These are phyloP conservation scores for Dendrothele bispora DNA, from an alignment of 768 basidiomycete genomes.

Conservation along the genomic window DNA sequence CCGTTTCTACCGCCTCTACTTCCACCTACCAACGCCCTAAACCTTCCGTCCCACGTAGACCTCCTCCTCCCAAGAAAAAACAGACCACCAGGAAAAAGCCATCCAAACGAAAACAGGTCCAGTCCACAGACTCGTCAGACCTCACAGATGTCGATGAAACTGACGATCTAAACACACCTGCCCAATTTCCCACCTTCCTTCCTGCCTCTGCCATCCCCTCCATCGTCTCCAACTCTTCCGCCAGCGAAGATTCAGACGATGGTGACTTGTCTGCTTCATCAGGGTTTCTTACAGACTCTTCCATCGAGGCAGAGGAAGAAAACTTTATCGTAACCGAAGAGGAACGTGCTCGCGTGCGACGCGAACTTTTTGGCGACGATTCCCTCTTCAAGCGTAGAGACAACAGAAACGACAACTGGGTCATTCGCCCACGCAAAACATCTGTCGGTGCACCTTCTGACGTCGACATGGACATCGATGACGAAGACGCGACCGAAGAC, in stretches of 20 bases:
- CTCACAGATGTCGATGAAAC: conserved; percentile 37
- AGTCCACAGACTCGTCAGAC: conserved; percentile 32
- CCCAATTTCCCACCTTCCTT: conserved; percentile 65
- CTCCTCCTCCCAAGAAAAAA: conserved; percentile 13
- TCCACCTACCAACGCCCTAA: conserved; percentile 16
- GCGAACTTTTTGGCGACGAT: conserved; percentile 52
- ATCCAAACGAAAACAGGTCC: conserved; percentile 29
- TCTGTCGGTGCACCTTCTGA: conserved; percentile 64
- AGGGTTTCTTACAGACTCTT: conserved; percentile 55
- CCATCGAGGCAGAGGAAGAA: conserved; percentile 63
- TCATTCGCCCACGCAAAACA: conserved; percentile 66
- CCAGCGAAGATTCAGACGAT: conserved; percentile 44
- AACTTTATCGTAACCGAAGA: conserved; percentile 53
- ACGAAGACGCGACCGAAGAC: conserved; percentile 55
- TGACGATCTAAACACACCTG: no score
- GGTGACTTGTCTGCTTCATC: conserved; percentile 31
- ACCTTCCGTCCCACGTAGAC: conserved; percentile 20
- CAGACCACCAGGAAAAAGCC: conserved; percentile 5
- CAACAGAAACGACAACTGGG: conserved; percentile 50
- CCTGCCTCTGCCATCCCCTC: conserved; percentile 58
- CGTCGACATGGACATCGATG: conserved; percentile 64
- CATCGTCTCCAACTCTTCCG: conserved; percentile 28
- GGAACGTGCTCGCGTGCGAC: conserved; percentile 54
- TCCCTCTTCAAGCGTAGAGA: conserved; percentile 10
- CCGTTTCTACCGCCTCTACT: conserved; percentile 11